These are phyloP conservation scores for Senna tora DNA, from an alignment of 306 rosid species.

Conservation along the genomic window DNA sequence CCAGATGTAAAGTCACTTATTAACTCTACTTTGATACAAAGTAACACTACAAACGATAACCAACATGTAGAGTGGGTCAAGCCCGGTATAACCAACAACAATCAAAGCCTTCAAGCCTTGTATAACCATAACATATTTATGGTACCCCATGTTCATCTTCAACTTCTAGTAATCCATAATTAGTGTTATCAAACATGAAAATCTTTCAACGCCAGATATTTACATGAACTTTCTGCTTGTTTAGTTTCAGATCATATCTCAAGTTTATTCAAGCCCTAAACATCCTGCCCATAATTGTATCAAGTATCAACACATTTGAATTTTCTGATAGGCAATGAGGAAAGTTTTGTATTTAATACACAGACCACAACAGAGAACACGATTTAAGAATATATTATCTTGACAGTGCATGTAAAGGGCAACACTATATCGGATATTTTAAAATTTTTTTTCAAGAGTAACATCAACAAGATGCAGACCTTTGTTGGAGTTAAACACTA, in stretches of 20 bases:
- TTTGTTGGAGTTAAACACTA: neutral
- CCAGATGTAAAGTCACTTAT: neutral
- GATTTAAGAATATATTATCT: neutral
- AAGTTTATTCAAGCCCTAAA: neutral
- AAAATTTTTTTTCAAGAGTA: neutral
- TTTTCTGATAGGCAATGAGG: neutral
- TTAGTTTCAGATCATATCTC: conserved; percentile 4
- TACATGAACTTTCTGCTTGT: neutral
- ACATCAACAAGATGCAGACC: conserved; percentile 3
- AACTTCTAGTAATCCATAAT: neutral
- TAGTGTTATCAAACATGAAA: neutral
- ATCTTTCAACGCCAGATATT: neutral
- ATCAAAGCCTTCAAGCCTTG: neutral
- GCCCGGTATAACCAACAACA: neutral
- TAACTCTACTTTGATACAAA: neutral
- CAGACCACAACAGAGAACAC: neutral
- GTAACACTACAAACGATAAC: neutral
- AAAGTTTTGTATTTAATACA: neutral
- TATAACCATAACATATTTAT: neutral
- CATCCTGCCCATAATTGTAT: neutral
- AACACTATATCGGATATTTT: neutral
- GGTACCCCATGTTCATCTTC: neutral
- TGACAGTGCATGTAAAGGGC: conserved; percentile 4
- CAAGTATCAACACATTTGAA: conserved; percentile 24
- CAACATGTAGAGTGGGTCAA: neutral